A percentile compares a stretch with the other conserved stretches of the same genome.
Evolutionary conservation across 352 stramenopile genomes (phyloP).

Genomic region (Phytophthora parvispora): DNA sequence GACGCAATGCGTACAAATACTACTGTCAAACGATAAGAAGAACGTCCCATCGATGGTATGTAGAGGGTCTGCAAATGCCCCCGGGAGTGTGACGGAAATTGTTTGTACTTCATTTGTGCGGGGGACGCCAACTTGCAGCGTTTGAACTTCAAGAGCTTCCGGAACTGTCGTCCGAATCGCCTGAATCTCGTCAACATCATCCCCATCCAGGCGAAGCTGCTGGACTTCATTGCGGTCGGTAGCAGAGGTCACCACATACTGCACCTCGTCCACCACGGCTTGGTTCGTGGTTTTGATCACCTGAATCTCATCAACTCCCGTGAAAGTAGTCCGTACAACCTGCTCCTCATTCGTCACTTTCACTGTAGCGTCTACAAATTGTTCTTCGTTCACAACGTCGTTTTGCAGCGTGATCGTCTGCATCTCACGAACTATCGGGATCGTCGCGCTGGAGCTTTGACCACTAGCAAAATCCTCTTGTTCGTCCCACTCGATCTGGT

Average conservation of each 20-base stretch:
- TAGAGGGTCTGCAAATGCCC: conserved; percentile 43
- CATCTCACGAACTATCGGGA: conserved; percentile 94
- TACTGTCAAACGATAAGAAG: conserved; percentile 69
- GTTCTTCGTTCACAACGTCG: conserved; percentile 93
- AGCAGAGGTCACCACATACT: conserved; percentile 93
- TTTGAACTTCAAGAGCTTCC: conserved; percentile 91
- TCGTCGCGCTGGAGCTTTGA: conserved; percentile 64
- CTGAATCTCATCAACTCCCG: conserved; percentile 90
- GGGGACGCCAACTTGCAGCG: conserved; percentile 79
- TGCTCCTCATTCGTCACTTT: conserved; percentile 97
- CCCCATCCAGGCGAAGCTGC: conserved; percentile 78
- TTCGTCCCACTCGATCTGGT: conserved; percentile 88
- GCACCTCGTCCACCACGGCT: conserved; percentile 90
- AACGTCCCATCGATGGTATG: conserved; percentile 55
- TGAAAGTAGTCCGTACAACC: conserved; percentile 91
- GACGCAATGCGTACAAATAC: conserved; percentile 73
- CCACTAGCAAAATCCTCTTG: conserved; percentile 81
- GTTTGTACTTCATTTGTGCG: conserved; percentile 88
- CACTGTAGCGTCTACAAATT: conserved; percentile 94
- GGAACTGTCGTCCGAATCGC: conserved; percentile 83
- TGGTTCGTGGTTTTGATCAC: conserved; percentile 81
- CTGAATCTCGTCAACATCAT: conserved; percentile 95
- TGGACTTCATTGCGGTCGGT: conserved; percentile 95
- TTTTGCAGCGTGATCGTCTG: conserved; percentile 86
- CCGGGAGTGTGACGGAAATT: conserved; percentile 77